These are phyloP conservation scores for Apostasia ramifera DNA, from an alignment of 106 monocot species.

Conservation along the genomic window DNA sequence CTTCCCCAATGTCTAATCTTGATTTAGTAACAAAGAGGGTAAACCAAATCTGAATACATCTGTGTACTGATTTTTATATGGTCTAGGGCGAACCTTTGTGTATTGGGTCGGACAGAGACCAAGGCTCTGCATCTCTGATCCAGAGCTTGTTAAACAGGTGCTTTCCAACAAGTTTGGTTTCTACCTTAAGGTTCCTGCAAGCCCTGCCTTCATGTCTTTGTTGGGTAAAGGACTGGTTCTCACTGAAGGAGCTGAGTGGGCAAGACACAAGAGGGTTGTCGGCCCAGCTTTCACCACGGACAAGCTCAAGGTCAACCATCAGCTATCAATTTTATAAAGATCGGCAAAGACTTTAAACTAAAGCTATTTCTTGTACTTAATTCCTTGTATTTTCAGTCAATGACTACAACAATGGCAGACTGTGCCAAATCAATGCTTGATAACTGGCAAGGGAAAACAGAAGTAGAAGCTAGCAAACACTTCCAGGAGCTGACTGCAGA, in stretches of 20 bases:
- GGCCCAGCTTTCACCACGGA: constrained; percentile 57
- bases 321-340: no score
- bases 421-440: constrained; percentile 25
- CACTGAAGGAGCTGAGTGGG: constrained; percentile 42
- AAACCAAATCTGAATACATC: neutral
- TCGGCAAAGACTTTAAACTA: no score
- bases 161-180: constrained; percentile 48
- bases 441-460: constrained; percentile 8
- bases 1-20: neutral
- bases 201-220: constrained; percentile 11
- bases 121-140: constrained; percentile 32
- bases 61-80: neutral
- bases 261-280: constrained; percentile 37
- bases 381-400: constrained; percentile 11
- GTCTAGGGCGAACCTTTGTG: constrained; percentile 31
- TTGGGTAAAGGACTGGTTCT: constrained; percentile 44
- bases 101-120: constrained; percentile 34
- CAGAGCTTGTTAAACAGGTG: constrained; percentile 39
- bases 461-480: constrained; percentile 25
- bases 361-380: no score
- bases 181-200: constrained; percentile 17
- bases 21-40: no score
- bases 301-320: constrained; percentile 47
- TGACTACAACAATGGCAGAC: constrained; percentile 30
- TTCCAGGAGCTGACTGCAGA: constrained; percentile 56